phyloP scores from a whole-genome alignment of 2,329 filamentous ascomycete species.

The Calonectria leucothoes region DNA sequence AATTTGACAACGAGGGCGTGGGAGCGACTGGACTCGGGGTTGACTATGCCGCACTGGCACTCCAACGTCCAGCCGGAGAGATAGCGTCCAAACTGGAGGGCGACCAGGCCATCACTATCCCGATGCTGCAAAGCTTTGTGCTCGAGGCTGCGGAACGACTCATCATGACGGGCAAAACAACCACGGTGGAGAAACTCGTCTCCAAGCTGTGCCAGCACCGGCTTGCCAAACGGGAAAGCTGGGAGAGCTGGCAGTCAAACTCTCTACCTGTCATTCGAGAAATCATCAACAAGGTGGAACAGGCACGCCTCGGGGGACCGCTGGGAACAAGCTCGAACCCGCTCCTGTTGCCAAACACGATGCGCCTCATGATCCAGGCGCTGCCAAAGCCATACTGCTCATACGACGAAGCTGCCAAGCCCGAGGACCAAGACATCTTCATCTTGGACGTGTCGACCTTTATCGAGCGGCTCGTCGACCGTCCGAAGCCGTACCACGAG shows the following conservation, averaged over 20 bases:
- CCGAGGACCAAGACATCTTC: constrained; percentile 15
- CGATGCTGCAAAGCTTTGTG: constrained; percentile 23
- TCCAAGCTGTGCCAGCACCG: background rate
- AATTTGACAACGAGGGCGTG: constrained; percentile 26
- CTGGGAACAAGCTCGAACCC: background rate
- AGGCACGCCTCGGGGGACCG: background rate
- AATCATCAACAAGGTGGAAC: constrained; percentile 30
- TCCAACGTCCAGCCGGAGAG: constrained; percentile 6
- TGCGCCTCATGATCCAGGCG: constrained; percentile 23
- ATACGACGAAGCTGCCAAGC: background rate
- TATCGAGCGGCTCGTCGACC: constrained; percentile 22
- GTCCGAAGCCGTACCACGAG: constrained; percentile 36
- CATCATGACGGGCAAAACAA: background rate
- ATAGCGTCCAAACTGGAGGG: constrained; percentile 16
- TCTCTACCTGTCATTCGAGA: constrained; percentile 33
- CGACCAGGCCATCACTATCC: background rate
- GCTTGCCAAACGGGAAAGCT: constrained; percentile 14
- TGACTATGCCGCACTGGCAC: background rate
- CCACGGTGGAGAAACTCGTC: background rate
- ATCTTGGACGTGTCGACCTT: constrained; percentile 24
- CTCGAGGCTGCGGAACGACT: background rate
- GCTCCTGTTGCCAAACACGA: constrained; percentile 28
- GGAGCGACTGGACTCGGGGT: constrained; percentile 11
- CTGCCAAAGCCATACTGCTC: constrained; percentile 28
- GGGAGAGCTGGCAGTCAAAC: constrained; percentile 34